Base-by-base conservation (phyloP, 2,329 filamentous ascomycete species). In the Rutstroemia sp. region DNA sequence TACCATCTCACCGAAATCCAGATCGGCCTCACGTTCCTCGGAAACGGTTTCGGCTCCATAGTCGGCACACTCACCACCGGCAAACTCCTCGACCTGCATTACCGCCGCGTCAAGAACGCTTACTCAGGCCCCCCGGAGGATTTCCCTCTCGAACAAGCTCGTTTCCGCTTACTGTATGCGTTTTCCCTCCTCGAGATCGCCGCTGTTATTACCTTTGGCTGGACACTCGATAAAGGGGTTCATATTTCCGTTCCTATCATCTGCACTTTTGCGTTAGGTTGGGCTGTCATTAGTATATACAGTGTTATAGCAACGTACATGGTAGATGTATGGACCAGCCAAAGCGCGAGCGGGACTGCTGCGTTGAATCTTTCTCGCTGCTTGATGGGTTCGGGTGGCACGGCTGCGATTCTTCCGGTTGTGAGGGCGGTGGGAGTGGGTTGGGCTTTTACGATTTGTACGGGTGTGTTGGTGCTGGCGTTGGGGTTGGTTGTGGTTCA, bases 81-180 rank as follows among this genome's bases (percentile, higher is more conserved):
- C 0, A 75, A 76, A 2, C 61, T 82, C 1, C 76, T 88, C 38
- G 87, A 89, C 68, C 78, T 77, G 70, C 88, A 88, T 67, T 91
- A 85, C 66, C 75, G 78, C 1, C 79, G 84, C 1, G 51, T 44
- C 5, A 55, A 39, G 5, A n/a, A 27, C n/a, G 5, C 21, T 5
- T 62, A 57, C 27, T 48, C 42, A 12, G 62, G 62, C 1, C 25
- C 36, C 6, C 42, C 57, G 5, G 62, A 63, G 1, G 71, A 74
- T 51, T 77, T 77, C 48, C 70, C 73, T 1, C 67, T 77, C 38
- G 73, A 75, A 58, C 62, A 64, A 25, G 66, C 69, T 36, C 59
- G 71, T 12, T 63, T 75, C 51, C 65, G 68, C 42, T 64, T 65
- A 1, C 23, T 65, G 10, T 72, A 67, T 65, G 68, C 70, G 60